A percentile compares a stretch with the other conserved stretches of the same genome.
Conservation (phyloP, 148 eudicot genomes). For the Pouteria glomerata region DNA sequence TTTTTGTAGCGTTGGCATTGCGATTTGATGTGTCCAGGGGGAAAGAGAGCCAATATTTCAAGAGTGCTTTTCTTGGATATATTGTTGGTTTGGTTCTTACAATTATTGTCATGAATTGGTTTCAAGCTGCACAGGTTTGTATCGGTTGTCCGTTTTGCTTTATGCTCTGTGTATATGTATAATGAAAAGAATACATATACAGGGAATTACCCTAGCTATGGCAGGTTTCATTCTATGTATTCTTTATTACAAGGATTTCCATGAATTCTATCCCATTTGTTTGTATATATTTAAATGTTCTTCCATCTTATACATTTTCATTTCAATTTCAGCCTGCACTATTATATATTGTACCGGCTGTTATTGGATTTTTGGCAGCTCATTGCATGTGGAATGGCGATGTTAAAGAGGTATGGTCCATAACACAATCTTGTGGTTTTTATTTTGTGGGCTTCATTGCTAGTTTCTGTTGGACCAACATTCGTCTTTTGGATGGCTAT, state of each 20-base stretch:
- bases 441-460: not conserved
- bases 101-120: slow-evolving; percentile 96
- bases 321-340: slow-evolving; percentile 80
- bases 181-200: not conserved
- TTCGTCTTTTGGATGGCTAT: not conserved
- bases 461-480: not conserved
- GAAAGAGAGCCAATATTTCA: slow-evolving; percentile 73
- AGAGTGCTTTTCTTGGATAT: slow-evolving; percentile 86
- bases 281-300: not conserved
- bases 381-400: slow-evolving; percentile 92
- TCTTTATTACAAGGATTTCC: not conserved
- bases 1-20: slow-evolving; percentile 96
- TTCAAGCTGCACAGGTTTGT: slow-evolving; percentile 96
- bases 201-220: not conserved
- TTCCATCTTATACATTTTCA: not conserved
- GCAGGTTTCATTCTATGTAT: not conserved
- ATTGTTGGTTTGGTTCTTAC: slow-evolving; percentile 68
- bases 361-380: slow-evolving; percentile 79
- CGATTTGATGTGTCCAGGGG: slow-evolving; percentile 95
- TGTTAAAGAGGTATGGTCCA: slow-evolving; percentile 63
- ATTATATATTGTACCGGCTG: slow-evolving; percentile 87
- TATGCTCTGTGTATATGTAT: not conserved
- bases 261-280: not conserved
- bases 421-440: not conserved
- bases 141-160: not conserved